Evolutionary conservation across 805 yeast genomes (phyloP), one percentile per base, ranked within the genome.

Genomic region (Saccharomycopsis microspora): DNA sequence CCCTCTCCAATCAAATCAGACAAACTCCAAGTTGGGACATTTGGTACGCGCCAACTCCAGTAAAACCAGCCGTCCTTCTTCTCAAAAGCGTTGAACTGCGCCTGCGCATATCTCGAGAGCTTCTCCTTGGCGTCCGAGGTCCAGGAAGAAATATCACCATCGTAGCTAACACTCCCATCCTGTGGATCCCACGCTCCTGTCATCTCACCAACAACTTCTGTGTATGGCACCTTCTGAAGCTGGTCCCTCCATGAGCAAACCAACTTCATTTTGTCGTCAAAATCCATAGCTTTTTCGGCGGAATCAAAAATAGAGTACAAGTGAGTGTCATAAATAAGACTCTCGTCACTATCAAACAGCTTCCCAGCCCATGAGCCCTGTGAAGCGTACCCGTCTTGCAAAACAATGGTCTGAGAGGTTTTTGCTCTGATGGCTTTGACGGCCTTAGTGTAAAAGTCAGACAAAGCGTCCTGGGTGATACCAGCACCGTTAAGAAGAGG

Each of bases 381-480:
- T 0, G 65, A 61, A 59, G 71, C 62, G 58, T 82, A 82, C 0
- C 85, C 87, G 60, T 82, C 88, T 54, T 81, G 86, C 45, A 79
- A 68, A 1, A 80, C 71, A 51, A 81, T 68, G 9, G 68, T 66
- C 52, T 65, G 65, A 11, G 51, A 44, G 2, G 68, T 58, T 39
- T 69, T 70, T 29, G 52, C 49, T 59, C 80, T 68, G 49, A 74
- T 64, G 41, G 61, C 52, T 9, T 62, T 53, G 60, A 75, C 74
- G 37, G 75, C 76, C 41, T 68, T 55, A 30, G 54, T 37, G 60
- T 66, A 75, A 56, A 64, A 76, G 41, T 62, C 57, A 56, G 65
- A 62, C 46, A 77, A 58, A 47, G 62, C 53, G 49, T 62, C 61
- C 62, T 69, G 57, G 57, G 70, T 65, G 43, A 71, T 64, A 57